Conservation (phyloP, 2,329 filamentous ascomycete genomes). For the Elsinoe perseae region DNA sequence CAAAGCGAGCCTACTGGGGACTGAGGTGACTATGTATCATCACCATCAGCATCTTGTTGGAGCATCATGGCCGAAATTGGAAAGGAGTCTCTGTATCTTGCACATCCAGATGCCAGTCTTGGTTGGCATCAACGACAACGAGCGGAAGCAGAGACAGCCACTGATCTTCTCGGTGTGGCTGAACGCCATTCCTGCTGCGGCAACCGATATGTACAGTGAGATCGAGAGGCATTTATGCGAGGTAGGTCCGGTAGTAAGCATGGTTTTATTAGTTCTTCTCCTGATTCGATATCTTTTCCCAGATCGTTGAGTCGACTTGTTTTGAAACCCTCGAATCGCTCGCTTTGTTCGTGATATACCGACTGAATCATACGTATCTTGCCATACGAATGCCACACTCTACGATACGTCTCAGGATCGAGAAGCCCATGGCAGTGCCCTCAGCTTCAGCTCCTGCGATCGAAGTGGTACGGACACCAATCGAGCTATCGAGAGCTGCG, state of each 20-base stretch:
- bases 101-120: conserved; percentile 58
- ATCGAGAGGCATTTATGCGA: conserved; percentile 56
- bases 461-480: conserved; percentile 41
- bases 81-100: conserved; percentile 42
- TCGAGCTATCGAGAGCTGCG: conserved; percentile 8
- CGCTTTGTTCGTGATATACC: conserved; percentile 37
- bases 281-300: background rate
- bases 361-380: conserved; percentile 31
- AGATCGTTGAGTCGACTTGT: conserved; percentile 37
- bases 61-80: conserved; percentile 10
- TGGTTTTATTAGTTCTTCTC: background rate
- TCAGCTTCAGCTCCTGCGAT: conserved; percentile 65
- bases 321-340: conserved; percentile 45
- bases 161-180: conserved; percentile 57
- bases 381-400: conserved; percentile 32
- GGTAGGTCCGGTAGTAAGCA: conserved; percentile 38
- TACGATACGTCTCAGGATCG: conserved; percentile 54
- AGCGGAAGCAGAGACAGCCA: conserved; percentile 57
- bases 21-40: conserved; percentile 47
- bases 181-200: conserved; percentile 40
- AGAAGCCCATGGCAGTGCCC: conserved; percentile 66
- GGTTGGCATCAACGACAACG: conserved; percentile 65
- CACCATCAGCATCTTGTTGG: conserved; percentile 24
- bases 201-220: conserved; percentile 44
- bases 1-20: conserved; percentile 61